A percentile compares a stretch with the other conserved stretches of the same genome.
phyloP scores from a whole-genome alignment of 345 rosid species.

The Angophora floribunda region DNA sequence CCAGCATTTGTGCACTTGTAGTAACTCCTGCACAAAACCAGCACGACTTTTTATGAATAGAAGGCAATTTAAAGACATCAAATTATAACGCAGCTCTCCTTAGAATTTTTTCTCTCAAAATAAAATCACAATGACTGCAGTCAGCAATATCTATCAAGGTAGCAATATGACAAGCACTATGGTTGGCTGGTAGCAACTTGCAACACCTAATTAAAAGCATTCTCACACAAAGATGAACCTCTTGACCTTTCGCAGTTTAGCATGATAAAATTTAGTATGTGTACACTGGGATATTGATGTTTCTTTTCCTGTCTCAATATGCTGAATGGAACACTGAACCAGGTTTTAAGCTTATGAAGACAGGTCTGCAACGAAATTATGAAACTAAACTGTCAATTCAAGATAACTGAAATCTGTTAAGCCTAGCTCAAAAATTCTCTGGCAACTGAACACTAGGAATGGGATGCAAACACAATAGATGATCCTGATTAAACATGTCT shows the following conservation, averaged over 20 bases:
- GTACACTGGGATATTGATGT: background rate
- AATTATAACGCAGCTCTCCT: background rate
- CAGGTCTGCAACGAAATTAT: background rate
- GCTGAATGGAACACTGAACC: background rate
- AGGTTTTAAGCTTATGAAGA: background rate
- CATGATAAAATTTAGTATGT: background rate
- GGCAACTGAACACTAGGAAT: background rate
- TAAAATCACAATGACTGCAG: background rate
- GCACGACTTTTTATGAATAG: background rate
- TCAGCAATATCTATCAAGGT: background rate
- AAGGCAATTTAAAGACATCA: background rate
- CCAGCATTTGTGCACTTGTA: constrained; percentile 94
- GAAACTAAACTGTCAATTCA: background rate
- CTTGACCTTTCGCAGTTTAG: background rate
- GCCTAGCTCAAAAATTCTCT: background rate
- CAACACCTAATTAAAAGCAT: background rate
- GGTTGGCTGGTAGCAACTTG: background rate
- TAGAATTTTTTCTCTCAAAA: background rate
- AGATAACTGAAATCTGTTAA: background rate
- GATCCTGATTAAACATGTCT: background rate
- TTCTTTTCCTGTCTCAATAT: background rate
- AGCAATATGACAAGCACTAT: background rate
- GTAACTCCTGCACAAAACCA: constrained; percentile 65
- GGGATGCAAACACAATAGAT: background rate
- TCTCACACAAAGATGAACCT: background rate